Base-by-base conservation (phyloP, 164 flowering plant species). In the Stephania yunnanensis region DNA sequence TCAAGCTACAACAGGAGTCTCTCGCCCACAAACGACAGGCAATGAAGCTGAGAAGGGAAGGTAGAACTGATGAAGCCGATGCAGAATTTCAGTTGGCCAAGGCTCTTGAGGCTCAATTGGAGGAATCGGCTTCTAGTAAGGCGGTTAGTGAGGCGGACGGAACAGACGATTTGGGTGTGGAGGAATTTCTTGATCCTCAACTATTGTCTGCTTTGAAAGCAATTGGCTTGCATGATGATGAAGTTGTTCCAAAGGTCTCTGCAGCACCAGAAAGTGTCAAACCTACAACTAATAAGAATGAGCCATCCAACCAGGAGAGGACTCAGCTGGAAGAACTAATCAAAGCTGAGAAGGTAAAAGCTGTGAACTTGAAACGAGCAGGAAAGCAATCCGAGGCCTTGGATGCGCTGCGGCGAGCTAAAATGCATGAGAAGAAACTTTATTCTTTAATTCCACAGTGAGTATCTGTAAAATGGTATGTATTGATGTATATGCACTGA, bases 111-210 rank as follows among this genome's bases (percentile, higher is more conserved):
- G 65, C 84, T 17, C 93, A 87, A 83, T 78, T 95, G 82, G 96
- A 91, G 81, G 90, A 88, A 73, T 75, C 69, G 61, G 73, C 79
- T 78, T 67, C 81, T 48, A 71, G 46, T 15, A 77, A 77, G 53
- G 46, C 84, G 70, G 61, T 50, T 1, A 71, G 58, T 53, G 82
- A 72, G 44, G 71, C 77, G 46, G 87, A 80, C 73, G 72, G 79
- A 53, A 79, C 50, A 10, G 90, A 84, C 76, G 88, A 86, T 83
- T 85, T 84, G 25, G 76, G 74, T 7, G 83, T 95, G 67, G 99
- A 90, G 80, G 93, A 88, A 83, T 81, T 95, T 81, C 93, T 95
- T 10, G 99, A 95, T 86, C 98, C 98, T 79, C 94, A 93, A 70
- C 91, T 95, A 69, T 66, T 95, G 68, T 88, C 98, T 69, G 93